Base-by-base conservation (phyloP, 371 early-diverging fungal genomes). In the Syncephalis plumigaleata region DNA sequence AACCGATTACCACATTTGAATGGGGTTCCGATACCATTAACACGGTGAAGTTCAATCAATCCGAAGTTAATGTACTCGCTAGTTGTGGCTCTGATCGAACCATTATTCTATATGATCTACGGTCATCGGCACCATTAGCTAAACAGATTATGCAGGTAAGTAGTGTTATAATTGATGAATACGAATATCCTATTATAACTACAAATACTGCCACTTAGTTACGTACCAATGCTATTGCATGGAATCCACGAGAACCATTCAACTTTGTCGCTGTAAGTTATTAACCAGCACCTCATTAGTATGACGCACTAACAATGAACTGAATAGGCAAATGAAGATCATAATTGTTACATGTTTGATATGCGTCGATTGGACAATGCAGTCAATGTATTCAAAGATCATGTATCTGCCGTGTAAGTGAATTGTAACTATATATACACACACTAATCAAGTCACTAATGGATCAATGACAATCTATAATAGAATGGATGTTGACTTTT, bases 221-320 rank as follows among this genome's bases (percentile, higher is more conserved):
- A 66, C 75, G 77, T 51, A 80, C 91, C 20, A 98, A 98, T 59
- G 87, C 92, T 9, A 75, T 98, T 47, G 74, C 87, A 15, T 98
- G 98, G 96, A 97, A 97, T 59, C 98, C 98, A 1, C 87, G 92
- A 82, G 94, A 92, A 61, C 88, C 98, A 0, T 87, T 77, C 58
- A 84, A 77, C 49, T 95, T 97, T 64, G 76, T 84, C 20, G 79
- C 79, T 0, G 74, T 60, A 51, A 50, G 57, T 46, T n/a, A n/a
- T n/a, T n/a, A n/a, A 8, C 5, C 20, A 3, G 11, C 17, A 20
- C 24, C 16, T 39, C 5, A 36, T 55, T 56, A 23, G 17, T 40
- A 45, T 46, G 21, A 18, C 44, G 50, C 18, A 39, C 59, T 11
- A 31, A 31, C 11, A 31, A 7, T 31, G 4, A 31, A 31, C 31